Conservation (phyloP, 805 yeast genomes). For the Teunomyces kruisii region DNA sequence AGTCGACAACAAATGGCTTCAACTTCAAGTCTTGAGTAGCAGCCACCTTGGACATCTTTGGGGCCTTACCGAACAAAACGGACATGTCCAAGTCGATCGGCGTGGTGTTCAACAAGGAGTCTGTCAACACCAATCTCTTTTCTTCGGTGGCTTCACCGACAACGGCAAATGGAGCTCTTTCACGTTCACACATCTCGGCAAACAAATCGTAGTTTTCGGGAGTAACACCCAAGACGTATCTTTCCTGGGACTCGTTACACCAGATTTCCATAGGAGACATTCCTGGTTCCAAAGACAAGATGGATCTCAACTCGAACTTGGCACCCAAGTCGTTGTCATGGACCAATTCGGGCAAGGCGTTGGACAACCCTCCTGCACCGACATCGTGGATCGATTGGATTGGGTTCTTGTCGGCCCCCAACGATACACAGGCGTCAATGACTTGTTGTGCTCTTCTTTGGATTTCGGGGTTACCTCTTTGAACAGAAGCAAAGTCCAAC, state of each 20-base stretch:
- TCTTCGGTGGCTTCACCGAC: constrained; percentile 93
- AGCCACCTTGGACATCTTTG: constrained; percentile 84
- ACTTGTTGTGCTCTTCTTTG: constrained; percentile 99
- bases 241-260: constrained; percentile 99
- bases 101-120: constrained; percentile 69
- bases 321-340: constrained; percentile 98
- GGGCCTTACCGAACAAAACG: constrained; percentile 93
- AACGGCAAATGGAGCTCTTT: constrained; percentile 93
- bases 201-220: constrained; percentile 72
- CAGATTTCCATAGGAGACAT: constrained; percentile 99
- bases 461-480: constrained; percentile 99
- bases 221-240: constrained; percentile 91
- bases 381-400: constrained; percentile 97
- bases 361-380: constrained; percentile 98
- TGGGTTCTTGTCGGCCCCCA: constrained; percentile 66
- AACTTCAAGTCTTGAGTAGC: constrained; percentile 58
- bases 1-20: constrained; percentile 34
- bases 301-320: constrained; percentile 82
- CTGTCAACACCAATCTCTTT: constrained; percentile 77
- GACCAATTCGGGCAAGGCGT: constrained; percentile 95
- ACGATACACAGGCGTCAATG: constrained; percentile 86
- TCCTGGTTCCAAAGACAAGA: constrained; percentile 89
- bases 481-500: constrained; percentile 97
- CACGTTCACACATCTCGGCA: constrained; percentile 83
- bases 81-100: constrained; percentile 97